These are phyloP conservation scores for Fusarium sp. DNA, from an alignment of 2,329 filamentous ascomycete genomes.

Conservation along the genomic window DNA sequence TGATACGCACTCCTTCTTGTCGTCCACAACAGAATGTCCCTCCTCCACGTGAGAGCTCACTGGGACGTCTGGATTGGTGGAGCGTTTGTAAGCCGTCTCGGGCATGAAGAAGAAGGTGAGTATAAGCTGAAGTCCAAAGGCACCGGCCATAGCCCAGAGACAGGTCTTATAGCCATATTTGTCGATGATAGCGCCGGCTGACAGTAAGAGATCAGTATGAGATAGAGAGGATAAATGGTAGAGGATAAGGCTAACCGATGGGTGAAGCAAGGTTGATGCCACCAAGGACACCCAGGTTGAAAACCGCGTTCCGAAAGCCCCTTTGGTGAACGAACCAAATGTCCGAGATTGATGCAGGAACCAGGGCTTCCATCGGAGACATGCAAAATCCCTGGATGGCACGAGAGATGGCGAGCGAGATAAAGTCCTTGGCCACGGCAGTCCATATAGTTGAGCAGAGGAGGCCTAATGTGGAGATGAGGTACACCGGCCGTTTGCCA, in stretches of 20 bases:
- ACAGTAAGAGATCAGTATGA: neutral
- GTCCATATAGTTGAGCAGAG: neutral
- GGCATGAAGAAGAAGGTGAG: slow-evolving; percentile 7
- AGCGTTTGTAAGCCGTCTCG: neutral
- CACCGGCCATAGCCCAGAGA: neutral
- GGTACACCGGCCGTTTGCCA: neutral
- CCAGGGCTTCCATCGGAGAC: neutral
- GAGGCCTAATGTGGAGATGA: neutral
- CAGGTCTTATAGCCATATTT: neutral
- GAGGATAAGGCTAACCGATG: neutral
- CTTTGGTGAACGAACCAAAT: neutral
- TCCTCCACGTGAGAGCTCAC: rapidly evolving
- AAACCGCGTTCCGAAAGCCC: neutral
- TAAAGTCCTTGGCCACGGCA: neutral
- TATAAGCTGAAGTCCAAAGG: neutral
- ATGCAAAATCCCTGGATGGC: neutral
- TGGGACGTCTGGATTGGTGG: rapidly evolving
- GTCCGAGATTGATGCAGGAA: neutral
- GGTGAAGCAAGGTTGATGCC: neutral
- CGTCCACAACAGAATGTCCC: rapidly evolving
- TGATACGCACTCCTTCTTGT: neutral
- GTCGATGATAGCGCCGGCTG: neutral
- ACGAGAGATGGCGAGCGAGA: neutral
- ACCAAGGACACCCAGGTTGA: neutral
- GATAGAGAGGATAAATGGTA: too few species aligned